phyloP scores from a whole-genome alignment of 768 basidiomycete species.

The Agaricus subrufescens region DNA sequence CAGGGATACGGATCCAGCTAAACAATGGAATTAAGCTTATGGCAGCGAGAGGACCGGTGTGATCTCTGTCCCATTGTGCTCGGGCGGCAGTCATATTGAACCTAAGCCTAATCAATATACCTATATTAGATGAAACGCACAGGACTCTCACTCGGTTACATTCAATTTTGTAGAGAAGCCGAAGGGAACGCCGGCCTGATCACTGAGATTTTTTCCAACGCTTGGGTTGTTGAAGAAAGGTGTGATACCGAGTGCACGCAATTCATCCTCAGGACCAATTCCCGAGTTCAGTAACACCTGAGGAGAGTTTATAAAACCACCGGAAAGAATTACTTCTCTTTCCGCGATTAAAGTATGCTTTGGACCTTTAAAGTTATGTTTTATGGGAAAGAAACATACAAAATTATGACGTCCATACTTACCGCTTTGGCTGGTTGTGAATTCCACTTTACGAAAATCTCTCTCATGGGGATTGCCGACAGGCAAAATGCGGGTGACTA shows the following conservation, averaged over 20 bases:
- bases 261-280: conserved; percentile 14
- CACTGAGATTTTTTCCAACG: conserved; percentile 3
- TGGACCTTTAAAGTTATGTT: neutral
- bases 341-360: conserved; percentile 7
- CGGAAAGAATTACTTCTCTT: conserved; percentile 17
- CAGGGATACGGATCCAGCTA: conserved; percentile 9
- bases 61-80: neutral
- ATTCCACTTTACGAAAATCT: conserved; percentile 11
- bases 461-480: neutral
- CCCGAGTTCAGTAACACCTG: conserved; percentile 19
- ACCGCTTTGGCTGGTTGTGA: conserved; percentile 2
- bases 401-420: neutral
- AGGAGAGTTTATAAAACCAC: conserved; percentile 14
- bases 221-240: conserved; percentile 6
- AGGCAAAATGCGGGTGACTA: conserved; percentile 17
- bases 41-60: conserved; percentile 8
- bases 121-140: too few species aligned
- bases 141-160: neutral
- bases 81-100: neutral
- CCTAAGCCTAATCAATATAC: neutral
- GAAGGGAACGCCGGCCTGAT: conserved; percentile 4
- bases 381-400: too few species aligned
- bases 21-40: neutral
- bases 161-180: neutral
- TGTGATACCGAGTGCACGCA: conserved; percentile 9